Evolutionary conservation across 306 rosid genomes (phyloP).

Genomic region (Pachyrhizus erosus): DNA sequence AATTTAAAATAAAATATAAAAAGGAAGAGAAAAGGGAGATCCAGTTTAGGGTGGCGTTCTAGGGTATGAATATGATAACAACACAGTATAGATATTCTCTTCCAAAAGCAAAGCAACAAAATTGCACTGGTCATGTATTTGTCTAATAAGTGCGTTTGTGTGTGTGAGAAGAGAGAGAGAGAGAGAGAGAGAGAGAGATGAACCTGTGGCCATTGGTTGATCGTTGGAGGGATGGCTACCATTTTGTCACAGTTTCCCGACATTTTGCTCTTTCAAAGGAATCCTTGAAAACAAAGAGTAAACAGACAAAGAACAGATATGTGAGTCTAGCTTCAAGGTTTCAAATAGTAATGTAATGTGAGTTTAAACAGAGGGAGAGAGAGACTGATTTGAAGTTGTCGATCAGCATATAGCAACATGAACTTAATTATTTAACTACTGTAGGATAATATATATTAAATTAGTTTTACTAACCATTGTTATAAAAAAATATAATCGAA

Average conservation of each 20-base stretch:
- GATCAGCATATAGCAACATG: neutral
- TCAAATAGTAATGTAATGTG: constrained; percentile 29
- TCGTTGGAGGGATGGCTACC: constrained; percentile 58
- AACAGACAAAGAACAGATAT: constrained; percentile 79
- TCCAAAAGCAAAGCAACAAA: constrained; percentile 89
- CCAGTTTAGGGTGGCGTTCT: constrained; percentile 37
- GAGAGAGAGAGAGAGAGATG: constrained; percentile 45
- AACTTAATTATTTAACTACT: neutral
- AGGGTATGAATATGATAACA: constrained; percentile 54
- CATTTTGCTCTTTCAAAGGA: constrained; percentile 62
- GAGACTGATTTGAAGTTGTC: constrained; percentile 3
- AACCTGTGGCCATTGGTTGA: constrained; percentile 84
- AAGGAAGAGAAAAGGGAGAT: constrained; percentile 4
- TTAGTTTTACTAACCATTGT: neutral
- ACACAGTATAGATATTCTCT: constrained; percentile 65
- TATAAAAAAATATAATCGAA: neutral
- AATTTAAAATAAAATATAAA: neutral
- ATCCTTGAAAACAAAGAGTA: constrained; percentile 69
- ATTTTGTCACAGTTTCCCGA: constrained; percentile 68
- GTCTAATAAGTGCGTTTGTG: constrained; percentile 57
- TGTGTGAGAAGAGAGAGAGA: neutral
- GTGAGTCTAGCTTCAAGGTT: constrained; percentile 46
- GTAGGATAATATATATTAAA: neutral
- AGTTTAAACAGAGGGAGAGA: neutral
- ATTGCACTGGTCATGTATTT: constrained; percentile 59